Base-by-base conservation (phyloP, 345 rosid species). In the Pistacia atlantica region DNA sequence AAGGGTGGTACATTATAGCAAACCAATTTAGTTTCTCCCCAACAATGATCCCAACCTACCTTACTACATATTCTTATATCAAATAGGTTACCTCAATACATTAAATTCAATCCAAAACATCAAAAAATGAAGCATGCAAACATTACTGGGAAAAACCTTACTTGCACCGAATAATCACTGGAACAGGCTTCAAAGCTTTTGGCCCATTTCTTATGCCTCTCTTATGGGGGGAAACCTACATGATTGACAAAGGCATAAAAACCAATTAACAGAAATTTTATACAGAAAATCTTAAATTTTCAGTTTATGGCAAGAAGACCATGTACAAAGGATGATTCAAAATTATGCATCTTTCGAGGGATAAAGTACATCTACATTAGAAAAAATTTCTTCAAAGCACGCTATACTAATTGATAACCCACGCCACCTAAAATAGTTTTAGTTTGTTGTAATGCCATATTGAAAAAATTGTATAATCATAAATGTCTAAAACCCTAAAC, bases 171-270 rank as follows among this genome's bases (percentile, higher is more conserved):
- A 96, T 76, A 64, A 92, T 96, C 9, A 96, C 97, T 4, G 97
- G 99, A 73, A 59, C 62, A 31, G 97, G 99, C 80, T 93, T 96
- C 83, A 93, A 87, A 79, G 98, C 97, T 84, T 86, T 96, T 25
- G 97, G 99, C 22, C 97, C 97, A 80, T 92, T 92, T 81, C 95
- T 83, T 69, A 92, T 89, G 49, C 97, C 97, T 88, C 88, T 89
- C 87, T 88, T 96, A 77, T 90, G 92, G 54, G 77, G 88, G 70
- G 94, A 84, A 68, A 81, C 84, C 99, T 96, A 85, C 85, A 82
- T 8, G 25, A 75, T 76, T 62, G 2, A 55, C 37, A 62, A 37
- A 67, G 12, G 54, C 37, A 42, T 16, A 38, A 46, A 65, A 18
- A 64, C 18, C 22, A 60, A 13, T 25, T 22, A 4, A 31, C 28